Evolutionary conservation across 2,329 filamentous ascomycete species (phyloP).

Genomic region (Xylaria sp.): DNA sequence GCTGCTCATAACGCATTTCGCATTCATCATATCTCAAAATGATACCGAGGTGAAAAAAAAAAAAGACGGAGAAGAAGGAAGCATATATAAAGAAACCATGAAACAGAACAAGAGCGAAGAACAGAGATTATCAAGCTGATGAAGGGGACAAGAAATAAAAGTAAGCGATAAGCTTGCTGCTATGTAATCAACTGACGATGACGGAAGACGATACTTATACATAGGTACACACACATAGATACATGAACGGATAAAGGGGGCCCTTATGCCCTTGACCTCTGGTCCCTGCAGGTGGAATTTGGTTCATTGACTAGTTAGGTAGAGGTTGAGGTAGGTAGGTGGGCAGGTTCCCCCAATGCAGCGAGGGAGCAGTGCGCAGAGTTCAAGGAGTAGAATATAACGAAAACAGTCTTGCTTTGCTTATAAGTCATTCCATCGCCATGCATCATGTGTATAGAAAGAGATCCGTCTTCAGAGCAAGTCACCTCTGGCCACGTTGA

Average conservation of each 20-base stretch:
- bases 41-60: too few species aligned
- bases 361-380: background rate
- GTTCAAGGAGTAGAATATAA: too few species aligned
- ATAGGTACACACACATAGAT: conserved; percentile 21
- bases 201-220: conserved; percentile 19
- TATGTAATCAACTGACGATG: conserved; percentile 1
- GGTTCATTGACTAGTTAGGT: too few species aligned
- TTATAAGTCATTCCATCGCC: background rate
- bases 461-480: background rate
- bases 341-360: too few species aligned
- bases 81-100: background rate
- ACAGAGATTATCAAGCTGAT: background rate
- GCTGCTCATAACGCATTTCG: too few species aligned
- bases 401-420: background rate
- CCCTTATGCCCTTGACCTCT: background rate
- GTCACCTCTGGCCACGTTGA: background rate
- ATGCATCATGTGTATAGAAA: conserved; percentile 2
- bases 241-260: background rate
- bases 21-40: too few species aligned
- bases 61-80: too few species aligned
- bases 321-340: too few species aligned
- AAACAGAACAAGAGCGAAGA: background rate
- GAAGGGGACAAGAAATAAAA: too few species aligned
- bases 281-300: background rate
- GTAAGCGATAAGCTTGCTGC: background rate